Conservation (phyloP, 495 filamentous ascomycete genomes). For the Neurospora cerealis region DNA sequence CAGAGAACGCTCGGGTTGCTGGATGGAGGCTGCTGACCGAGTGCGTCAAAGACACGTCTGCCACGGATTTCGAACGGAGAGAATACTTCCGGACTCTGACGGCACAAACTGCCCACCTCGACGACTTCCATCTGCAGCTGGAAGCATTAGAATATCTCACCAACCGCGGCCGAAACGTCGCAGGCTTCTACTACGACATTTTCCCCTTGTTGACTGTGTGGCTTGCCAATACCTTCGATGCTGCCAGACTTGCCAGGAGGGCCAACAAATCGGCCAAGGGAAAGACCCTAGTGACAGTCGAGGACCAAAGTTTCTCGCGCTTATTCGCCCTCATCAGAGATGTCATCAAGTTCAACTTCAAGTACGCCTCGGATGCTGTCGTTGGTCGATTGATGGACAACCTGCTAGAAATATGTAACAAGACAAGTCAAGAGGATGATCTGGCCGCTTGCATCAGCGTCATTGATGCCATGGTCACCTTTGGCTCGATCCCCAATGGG, state of each 20-base stretch:
- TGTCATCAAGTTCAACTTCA: conserved; percentile 76
- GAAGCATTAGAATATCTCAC: conserved; percentile 52
- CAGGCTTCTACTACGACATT: conserved; percentile 54
- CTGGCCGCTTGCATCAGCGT: conserved; percentile 66
- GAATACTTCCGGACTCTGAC: conserved; percentile 55
- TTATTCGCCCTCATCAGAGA: conserved; percentile 69
- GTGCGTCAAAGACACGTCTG: conserved; percentile 49
- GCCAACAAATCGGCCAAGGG: conserved; percentile 26
- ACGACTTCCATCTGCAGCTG: conserved; percentile 56
- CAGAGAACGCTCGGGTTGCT: conserved; percentile 40
- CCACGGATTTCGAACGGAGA: conserved; percentile 53
- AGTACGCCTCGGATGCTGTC: conserved; percentile 57
- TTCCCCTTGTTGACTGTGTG: conserved; percentile 48
- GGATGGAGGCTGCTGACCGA: conserved; percentile 56
- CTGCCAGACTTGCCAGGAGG: conserved; percentile 39
- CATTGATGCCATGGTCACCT: conserved; percentile 71
- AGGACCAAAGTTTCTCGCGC: conserved; percentile 58
- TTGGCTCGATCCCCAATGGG: conserved; percentile 59
- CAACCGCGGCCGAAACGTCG: conserved; percentile 49
- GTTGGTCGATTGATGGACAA: conserved; percentile 56
- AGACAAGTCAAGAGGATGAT: conserved; percentile 62
- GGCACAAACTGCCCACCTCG: conserved; percentile 31
- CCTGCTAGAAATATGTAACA: conserved; percentile 62
- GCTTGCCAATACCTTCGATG: conserved; percentile 46
- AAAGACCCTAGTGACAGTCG: conserved; percentile 42